A percentile compares a stretch with the other conserved stretches of the same genome.
Evolutionary conservation across 352 stramenopile species (phyloP).

Genomic region (Phytophthora europaea): DNA sequence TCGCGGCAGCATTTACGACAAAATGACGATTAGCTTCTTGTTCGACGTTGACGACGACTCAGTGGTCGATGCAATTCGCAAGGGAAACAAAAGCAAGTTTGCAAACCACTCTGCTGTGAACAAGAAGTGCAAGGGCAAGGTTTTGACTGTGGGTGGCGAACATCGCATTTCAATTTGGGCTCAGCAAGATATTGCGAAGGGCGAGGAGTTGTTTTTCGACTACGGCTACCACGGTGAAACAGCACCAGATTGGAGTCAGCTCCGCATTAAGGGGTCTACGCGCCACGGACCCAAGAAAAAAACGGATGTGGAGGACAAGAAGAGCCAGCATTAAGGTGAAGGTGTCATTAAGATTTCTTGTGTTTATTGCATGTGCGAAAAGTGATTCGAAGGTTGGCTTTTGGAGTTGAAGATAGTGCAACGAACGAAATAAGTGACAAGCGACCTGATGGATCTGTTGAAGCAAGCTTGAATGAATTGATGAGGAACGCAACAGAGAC

Average conservation of each 20-base stretch:
- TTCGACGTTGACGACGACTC: constrained; percentile 94
- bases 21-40: constrained; percentile 89
- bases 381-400: not conserved
- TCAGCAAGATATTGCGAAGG: constrained; percentile 85
- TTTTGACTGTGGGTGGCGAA: constrained; percentile 87
- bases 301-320: constrained; percentile 30
- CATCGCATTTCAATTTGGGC: constrained; percentile 95
- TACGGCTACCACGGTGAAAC: constrained; percentile 74
- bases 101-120: constrained; percentile 76
- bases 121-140: constrained; percentile 87
- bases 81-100: constrained; percentile 95
- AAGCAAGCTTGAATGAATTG: not conserved
- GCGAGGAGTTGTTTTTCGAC: constrained; percentile 81
- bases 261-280: constrained; percentile 52
- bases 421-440: not conserved
- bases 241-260: constrained; percentile 72
- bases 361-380: not conserved
- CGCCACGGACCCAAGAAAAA: constrained; percentile 34
- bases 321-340: constrained; percentile 31
- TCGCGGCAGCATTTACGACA: constrained; percentile 88
- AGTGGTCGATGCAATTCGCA: constrained; percentile 91
- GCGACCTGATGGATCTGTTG: not conserved
- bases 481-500: too few species aligned
- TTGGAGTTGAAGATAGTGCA: not conserved
- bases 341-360: constrained; percentile 3